Percentiles rank a stretch among this genome's conserved stretches.
These are phyloP conservation scores for Globisporangium yorkense DNA, from an alignment of 352 stramenopile genomes.

Conservation along the genomic window DNA sequence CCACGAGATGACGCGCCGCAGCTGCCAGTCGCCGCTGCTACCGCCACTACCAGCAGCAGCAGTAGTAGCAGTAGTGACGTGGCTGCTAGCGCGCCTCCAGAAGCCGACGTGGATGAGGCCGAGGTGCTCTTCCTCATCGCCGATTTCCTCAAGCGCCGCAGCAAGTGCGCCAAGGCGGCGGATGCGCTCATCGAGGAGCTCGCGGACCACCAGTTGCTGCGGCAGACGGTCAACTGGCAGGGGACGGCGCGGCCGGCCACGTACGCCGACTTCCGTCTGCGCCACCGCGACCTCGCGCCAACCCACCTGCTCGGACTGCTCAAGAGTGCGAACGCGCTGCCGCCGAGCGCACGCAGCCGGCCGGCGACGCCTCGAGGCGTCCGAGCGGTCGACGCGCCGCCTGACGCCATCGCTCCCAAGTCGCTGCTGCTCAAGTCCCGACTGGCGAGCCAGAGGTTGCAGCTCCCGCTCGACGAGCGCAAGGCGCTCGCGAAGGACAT, in stretches of 20 bases:
- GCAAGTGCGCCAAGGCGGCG: slow-evolving; percentile 54
- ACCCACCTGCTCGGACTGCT: slow-evolving; percentile 62
- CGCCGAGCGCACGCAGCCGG: slow-evolving; percentile 14
- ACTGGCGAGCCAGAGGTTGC: slow-evolving; percentile 23
- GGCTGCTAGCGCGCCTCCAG: not conserved
- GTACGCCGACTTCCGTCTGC: slow-evolving; percentile 72
- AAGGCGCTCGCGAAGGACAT: slow-evolving; percentile 52
- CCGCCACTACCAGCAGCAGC: not conserved
- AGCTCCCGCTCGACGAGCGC: slow-evolving; percentile 29
- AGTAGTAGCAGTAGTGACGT: not conserved
- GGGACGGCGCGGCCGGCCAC: slow-evolving; percentile 37
- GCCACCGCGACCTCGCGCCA: slow-evolving; percentile 63
- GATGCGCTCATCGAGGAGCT: slow-evolving; percentile 65
- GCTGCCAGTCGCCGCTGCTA: not conserved
- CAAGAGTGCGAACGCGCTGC: slow-evolving; percentile 11
- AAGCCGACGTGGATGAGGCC: slow-evolving; percentile 6
- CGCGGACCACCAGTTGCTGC: slow-evolving; percentile 47
- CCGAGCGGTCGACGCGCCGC: not conserved
- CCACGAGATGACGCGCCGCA: no score
- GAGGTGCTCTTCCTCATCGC: slow-evolving; percentile 86
- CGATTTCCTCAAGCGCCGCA: slow-evolving; percentile 72
- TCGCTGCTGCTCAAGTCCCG: slow-evolving; percentile 57
- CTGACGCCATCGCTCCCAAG: slow-evolving; percentile 8
- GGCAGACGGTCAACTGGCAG: slow-evolving; percentile 59
- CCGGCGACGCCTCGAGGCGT: slow-evolving; percentile 2